Evolutionary conservation across 148 eudicot species (phyloP).

Genomic region (Suaeda aralocaspica): DNA sequence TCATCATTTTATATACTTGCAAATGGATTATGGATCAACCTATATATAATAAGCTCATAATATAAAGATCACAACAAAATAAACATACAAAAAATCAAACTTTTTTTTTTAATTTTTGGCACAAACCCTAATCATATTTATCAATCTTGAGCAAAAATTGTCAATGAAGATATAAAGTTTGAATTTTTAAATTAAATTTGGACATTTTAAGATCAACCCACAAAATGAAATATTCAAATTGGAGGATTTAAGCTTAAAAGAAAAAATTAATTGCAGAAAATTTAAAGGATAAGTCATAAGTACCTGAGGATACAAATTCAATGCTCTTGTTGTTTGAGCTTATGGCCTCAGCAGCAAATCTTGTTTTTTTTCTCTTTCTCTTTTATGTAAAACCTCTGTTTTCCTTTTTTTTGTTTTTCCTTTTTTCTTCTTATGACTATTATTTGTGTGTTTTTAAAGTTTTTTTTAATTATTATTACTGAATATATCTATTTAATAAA

Average conservation of each 20-base stretch:
- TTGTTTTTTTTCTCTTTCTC: not conserved
- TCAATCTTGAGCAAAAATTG: not conserved
- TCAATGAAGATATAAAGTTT: not conserved
- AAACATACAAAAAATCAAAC: not conserved
- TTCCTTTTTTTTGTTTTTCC: not conserved
- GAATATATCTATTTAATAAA: not conserved
- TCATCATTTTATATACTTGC: not conserved
- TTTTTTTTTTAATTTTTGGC: not conserved
- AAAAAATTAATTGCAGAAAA: not conserved
- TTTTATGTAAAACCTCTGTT: constrained; percentile 9
- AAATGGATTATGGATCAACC: not conserved
- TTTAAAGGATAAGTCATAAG: constrained; percentile 1
- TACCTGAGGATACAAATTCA: constrained; percentile 8
- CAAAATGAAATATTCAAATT: not conserved
- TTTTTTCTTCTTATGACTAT: not conserved
- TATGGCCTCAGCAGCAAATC: constrained; percentile 12
- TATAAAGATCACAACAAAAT: constrained; percentile 7
- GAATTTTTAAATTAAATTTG: not conserved
- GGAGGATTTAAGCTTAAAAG: not conserved
- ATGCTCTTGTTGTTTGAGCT: constrained; percentile 8
- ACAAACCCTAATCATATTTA: constrained; percentile 26
- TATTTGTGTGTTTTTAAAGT: not conserved
- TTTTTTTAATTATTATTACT: not conserved
- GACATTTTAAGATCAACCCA: constrained; percentile 16
- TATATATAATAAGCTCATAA: constrained; percentile 2